Evolutionary conservation across 139 green algal species (phyloP), one percentile per base, ranked within the genome.

Genomic region (Auxenochlorella pyrenoidosa): DNA sequence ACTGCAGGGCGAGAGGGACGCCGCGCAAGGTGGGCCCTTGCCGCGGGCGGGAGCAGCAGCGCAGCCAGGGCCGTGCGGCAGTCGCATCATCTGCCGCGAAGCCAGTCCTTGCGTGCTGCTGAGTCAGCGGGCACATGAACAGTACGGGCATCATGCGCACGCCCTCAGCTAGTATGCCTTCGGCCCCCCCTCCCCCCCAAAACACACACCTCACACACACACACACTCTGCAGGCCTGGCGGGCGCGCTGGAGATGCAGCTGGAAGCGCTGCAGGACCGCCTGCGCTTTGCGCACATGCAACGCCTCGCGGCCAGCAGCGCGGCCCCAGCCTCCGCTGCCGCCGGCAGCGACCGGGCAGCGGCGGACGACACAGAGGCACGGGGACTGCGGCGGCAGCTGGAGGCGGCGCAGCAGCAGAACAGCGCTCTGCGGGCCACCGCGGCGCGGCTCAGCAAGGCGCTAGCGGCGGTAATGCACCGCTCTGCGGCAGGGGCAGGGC

Each of bases 381-480:
- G 43, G 63, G 34, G 34, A 12, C 63, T 85, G 63, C 60, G 18
- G 40, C n/a, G 24, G 32, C 63, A 85, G 80, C 80, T 85, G 63
- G 63, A 59, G 16, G 38, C 36, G 0, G 80, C 68, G 38, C 80
- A 76, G 80, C 59, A 60, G 41, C 44, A 88, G 72, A 88, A 88
- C 47, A 65, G 70, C 44, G 36, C 72, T 43, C 54, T 88, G 77
- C 32, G 75, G 2, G 65, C 72, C 19, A 75, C 84, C 21, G 84
- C 84, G 22, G 77, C 84, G 34, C 43, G 84, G 6, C 73, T 88
- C 22, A 79, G 77, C 76, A 88, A 76, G n/a, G 84, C 84, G 19
- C 51, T 88, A 30, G 75, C 84, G 22, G 84, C 77, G 8, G 84
- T 85, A 12, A 85, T 85, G 63, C 60, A 85, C 41, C 58, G 80